Percentiles rank a stretch among this genome's conserved stretches.
Conservation (phyloP, 2,329 filamentous ascomycete species). For the Epichloe coenophiala region DNA sequence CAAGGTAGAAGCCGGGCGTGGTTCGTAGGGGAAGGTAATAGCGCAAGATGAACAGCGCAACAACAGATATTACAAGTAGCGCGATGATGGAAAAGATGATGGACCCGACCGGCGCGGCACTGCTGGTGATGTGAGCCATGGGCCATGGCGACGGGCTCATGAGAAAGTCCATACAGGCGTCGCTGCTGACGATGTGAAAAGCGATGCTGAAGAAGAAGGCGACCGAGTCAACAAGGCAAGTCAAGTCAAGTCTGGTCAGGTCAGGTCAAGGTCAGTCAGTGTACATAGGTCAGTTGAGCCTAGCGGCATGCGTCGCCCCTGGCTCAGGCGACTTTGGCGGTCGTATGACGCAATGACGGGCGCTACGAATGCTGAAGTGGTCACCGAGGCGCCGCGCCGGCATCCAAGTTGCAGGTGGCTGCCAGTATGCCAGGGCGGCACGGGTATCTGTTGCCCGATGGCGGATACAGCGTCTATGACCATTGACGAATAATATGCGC, state of each 20-base stretch:
- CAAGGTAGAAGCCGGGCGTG: slow-evolving; percentile 77
- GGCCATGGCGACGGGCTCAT: slow-evolving; percentile 29
- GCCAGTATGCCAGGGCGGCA: no score
- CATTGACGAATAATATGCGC: no score
- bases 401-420: background rate
- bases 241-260: no score
- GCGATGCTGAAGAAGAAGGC: background rate
- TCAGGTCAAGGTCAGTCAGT: no score
- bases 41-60: slow-evolving; percentile 73
- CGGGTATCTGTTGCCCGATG: no score
- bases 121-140: slow-evolving; percentile 38
- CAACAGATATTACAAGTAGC: slow-evolving; percentile 57
- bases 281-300: background rate
- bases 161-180: slow-evolving; percentile 15
- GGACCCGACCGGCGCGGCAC: slow-evolving; percentile 58
- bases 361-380: background rate
- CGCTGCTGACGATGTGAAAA: background rate
- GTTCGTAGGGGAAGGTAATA: slow-evolving; percentile 82
- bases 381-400: background rate
- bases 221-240: background rate
- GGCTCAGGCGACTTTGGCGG: background rate
- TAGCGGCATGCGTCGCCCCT: background rate
- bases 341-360: slow-evolving; percentile 7
- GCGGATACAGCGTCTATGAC: no score
- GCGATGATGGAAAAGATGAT: slow-evolving; percentile 63